Evolutionary conservation across 2,329 filamentous ascomycete species (phyloP).

Genomic region (Fusarium sp.): DNA sequence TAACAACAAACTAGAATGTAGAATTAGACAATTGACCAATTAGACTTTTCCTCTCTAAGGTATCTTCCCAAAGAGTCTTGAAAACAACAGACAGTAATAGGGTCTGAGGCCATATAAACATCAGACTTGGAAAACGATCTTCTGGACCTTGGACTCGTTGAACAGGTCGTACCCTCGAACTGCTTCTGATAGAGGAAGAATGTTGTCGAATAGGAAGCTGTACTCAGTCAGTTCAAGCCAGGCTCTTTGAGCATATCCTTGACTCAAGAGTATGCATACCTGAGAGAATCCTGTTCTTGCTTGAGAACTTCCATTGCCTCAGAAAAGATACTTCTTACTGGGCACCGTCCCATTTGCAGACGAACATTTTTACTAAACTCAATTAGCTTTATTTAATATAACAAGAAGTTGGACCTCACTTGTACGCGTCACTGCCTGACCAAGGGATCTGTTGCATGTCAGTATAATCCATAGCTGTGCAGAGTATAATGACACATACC

Average conservation of each 20-base stretch:
- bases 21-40: neutral
- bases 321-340: conserved; percentile 75
- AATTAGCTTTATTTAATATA: conserved; percentile 13
- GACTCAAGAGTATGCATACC: conserved; percentile 57
- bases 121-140: conserved; percentile 68
- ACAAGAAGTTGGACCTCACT: conserved; percentile 46
- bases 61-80: fast-evolving
- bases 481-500: conserved; percentile 51
- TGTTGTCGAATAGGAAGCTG: conserved; percentile 80
- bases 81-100: fast-evolving
- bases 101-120: fast-evolving
- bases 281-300: conserved; percentile 71
- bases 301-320: conserved; percentile 72
- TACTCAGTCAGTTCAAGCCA: neutral
- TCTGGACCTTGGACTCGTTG: conserved; percentile 77
- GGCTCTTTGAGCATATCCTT: neutral
- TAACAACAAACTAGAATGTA: neutral
- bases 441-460: conserved; percentile 66
- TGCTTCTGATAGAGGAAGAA: conserved; percentile 75
- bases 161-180: conserved; percentile 76
- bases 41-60: neutral
- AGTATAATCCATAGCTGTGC: neutral
- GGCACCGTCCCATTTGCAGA: conserved; percentile 81
- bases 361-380: conserved; percentile 72
- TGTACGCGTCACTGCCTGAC: conserved; percentile 70